Evolutionary conservation across 768 basidiomycete genomes (phyloP), one percentile per base, ranked within the genome.

Genomic region (Mycena pura): DNA sequence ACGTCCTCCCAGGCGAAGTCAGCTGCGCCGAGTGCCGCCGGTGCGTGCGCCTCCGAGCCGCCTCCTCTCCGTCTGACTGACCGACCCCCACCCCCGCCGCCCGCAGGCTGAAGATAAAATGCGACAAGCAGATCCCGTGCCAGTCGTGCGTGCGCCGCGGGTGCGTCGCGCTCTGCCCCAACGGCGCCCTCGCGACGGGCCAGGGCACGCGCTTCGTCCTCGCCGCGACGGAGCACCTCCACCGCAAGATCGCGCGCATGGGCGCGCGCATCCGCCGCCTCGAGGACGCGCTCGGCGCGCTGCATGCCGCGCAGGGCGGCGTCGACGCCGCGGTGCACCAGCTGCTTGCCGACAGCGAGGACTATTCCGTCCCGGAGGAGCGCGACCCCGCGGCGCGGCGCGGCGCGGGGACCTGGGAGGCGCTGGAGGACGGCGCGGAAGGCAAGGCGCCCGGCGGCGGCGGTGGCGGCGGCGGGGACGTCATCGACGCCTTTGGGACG

Each of bases 71-170:
- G 49, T 34, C 31, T 32, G 47, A 47, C 36, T 45, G 52, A 28
- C 61, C 47, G 52, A 58, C 62, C 69, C 68, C 44, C 67, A 56
- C 56, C 29, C 27, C 38, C 34, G 17, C 39, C 15, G 22, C 34
- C 34, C 34, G n/a, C n/a, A 84, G 90, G 67, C 79, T 92, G 67
- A 88, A 91, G 81, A 90, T 92, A 72, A 90, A 90, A 70, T 92
- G 90, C 77, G 88, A 91, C 83, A 91, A 91, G 78, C 83, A 88
- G 64, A 88, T 91, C 53, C 90, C 90, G 10, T 91, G 90, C 70
- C 87, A 90, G 70, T 89, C 89, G 0, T 91, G 90, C 71, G 65
- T 89, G 84, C 76, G 89, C 65, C 75, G 90, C 67, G 88, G 89
- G 25, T 91, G 90, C 69, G 84, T 84, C 31, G 81, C 87, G 2